Evolutionary conservation across 768 basidiomycete genomes (phyloP), one percentile per base, ranked within the genome.

Genomic region (Pholiota conissans): DNA sequence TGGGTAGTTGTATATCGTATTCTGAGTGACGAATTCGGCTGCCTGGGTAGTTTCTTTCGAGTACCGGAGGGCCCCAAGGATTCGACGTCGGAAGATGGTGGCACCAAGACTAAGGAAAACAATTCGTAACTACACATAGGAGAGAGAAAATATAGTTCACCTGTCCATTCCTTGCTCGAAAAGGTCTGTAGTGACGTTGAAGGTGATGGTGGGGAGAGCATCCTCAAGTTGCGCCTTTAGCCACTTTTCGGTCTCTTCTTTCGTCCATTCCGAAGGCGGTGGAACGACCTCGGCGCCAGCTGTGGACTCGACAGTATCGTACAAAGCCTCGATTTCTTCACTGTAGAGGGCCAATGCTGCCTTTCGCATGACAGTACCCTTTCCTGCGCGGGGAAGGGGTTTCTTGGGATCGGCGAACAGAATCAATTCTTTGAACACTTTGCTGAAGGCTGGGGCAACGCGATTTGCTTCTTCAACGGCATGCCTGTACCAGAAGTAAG

Each of bases 361-460:
- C 57, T 79, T 79, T 52, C 78, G 73, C 48, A 73, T 74, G 7
- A 81, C 72, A 0, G 80, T 82, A 1, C 80, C 79, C 63, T 85
- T 85, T 0, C 72, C 75, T 4, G 78, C 69, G 22, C 78, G 76
- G 20, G 75, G 65, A 53, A 84, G 70, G 0, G 79, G 81, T 24
- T 74, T 74, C 14, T 65, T 63, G 5, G 67, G 65, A 5, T 58
- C 53, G 0, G 80, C 69, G 14, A 83, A 71, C 37, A 84, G 48
- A 37, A 84, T 77, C 74, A 84, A 76, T 60, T 85, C 79, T 52
- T 80, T 80, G 67, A 82, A 82, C 6, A 82, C 72, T n/a, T 74
- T 70, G 55, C 76, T 78, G 55, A 76, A 80, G 2, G 69, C 57
- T 0, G 82, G 81, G 5, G 75, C 73, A n/a, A 70, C 65, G 45